These are phyloP conservation scores for Hemerocallis citrina DNA, from an alignment of 106 monocot genomes.

Conservation along the genomic window DNA sequence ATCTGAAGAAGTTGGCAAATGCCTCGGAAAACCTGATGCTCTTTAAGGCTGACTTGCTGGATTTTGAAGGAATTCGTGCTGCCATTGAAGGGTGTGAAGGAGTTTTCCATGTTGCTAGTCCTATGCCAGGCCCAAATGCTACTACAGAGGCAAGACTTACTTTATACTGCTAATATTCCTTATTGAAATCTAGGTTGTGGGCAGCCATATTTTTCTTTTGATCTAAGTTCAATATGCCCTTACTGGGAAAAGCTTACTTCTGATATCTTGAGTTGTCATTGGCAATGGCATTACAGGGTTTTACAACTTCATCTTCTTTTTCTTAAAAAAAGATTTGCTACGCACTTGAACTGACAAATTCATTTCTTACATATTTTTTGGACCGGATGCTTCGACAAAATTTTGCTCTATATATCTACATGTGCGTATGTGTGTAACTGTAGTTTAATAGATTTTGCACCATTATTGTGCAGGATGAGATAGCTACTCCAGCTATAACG, in stretches of 20 bases:
- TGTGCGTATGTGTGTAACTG: too few relatives aligned
- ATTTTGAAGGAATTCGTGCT: slow-evolving; percentile 34
- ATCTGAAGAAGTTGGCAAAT: slow-evolving; percentile 50
- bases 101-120: slow-evolving; percentile 82
- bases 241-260: too few relatives aligned
- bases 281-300: too few relatives aligned
- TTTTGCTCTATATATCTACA: too few relatives aligned
- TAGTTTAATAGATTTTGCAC: background rate
- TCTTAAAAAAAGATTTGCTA: too few relatives aligned
- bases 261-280: too few relatives aligned
- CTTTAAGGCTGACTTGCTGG: slow-evolving; percentile 69
- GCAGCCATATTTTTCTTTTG: too few relatives aligned
- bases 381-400: too few relatives aligned
- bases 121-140: slow-evolving; percentile 30
- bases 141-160: slow-evolving; percentile 52
- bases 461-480: slow-evolving; percentile 17
- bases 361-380: too few relatives aligned
- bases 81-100: slow-evolving; percentile 76
- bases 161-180: background rate
- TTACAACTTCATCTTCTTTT: background rate
- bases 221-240: too few relatives aligned
- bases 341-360: too few relatives aligned
- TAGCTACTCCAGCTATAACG: slow-evolving; percentile 34
- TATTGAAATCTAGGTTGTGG: too few relatives aligned
- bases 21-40: slow-evolving; percentile 51